Evolutionary conservation across 805 yeast genomes (phyloP).

Genomic region (Sporopachydermia quercuum): DNA sequence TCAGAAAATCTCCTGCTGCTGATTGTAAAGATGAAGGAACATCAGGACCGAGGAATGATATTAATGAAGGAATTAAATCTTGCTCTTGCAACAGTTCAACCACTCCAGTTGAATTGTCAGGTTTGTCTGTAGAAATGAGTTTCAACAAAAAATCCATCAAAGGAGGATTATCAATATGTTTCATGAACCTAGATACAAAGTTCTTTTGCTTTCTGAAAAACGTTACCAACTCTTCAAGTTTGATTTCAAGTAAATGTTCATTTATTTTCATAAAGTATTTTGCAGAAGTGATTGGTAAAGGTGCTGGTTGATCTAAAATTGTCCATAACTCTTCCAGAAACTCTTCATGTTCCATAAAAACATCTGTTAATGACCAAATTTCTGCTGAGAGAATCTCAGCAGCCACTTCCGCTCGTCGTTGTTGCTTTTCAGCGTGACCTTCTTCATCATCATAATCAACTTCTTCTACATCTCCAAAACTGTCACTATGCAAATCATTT

Average conservation of each 20-base stretch:
- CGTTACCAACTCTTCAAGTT: slow-evolving; percentile 60
- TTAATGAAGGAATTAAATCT: slow-evolving; percentile 52
- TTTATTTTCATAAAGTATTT: slow-evolving; percentile 85
- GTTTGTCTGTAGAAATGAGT: slow-evolving; percentile 84
- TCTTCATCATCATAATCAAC: slow-evolving; percentile 12
- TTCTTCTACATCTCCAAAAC: slow-evolving; percentile 14
- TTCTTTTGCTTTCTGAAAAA: slow-evolving; percentile 55
- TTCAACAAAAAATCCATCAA: slow-evolving; percentile 84
- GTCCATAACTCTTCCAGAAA: slow-evolving; percentile 67
- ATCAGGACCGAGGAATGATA: slow-evolving; percentile 56
- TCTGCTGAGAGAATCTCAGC: slow-evolving; percentile 86
- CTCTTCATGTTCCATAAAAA: slow-evolving; percentile 61
- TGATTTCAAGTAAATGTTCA: slow-evolving; percentile 79
- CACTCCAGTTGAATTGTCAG: slow-evolving; percentile 78
- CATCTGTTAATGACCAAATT: slow-evolving; percentile 86
- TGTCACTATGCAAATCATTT: too few relatives aligned
- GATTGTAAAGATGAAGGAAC: slow-evolving; percentile 63
- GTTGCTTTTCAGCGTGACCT: slow-evolving; percentile 12
- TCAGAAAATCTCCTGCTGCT: slow-evolving; percentile 89
- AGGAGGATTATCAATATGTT: slow-evolving; percentile 85
- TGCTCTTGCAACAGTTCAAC: slow-evolving; percentile 64
- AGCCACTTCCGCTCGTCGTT: slow-evolving; percentile 47
- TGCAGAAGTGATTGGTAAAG: slow-evolving; percentile 61
- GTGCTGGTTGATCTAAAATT: slow-evolving; percentile 51
- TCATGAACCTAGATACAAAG: slow-evolving; percentile 67